Conservation (phyloP, 2,329 filamentous ascomycete species). For the Alternaria consortialis region DNA sequence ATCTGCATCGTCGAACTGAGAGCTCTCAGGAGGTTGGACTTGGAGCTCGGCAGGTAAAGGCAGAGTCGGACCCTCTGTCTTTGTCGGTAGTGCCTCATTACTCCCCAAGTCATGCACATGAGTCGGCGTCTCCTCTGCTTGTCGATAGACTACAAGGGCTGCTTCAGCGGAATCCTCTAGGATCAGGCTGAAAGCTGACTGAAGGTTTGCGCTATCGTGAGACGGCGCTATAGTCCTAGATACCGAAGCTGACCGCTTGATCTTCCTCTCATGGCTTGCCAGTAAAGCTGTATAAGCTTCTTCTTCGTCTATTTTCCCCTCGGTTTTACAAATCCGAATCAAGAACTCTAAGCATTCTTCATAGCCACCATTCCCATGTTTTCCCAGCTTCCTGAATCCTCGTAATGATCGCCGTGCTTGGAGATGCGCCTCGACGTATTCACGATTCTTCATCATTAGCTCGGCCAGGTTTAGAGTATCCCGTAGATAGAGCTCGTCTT, state of each 20-base stretch:
- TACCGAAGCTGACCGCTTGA: background rate
- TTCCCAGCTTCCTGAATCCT: slow-evolving; percentile 29
- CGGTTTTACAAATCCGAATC: slow-evolving; percentile 24
- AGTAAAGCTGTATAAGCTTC: slow-evolving; percentile 32
- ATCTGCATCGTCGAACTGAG: background rate
- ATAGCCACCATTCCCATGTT: slow-evolving; percentile 19
- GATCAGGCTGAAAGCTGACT: background rate
- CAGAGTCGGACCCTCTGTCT: background rate
- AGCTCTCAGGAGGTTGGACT: background rate
- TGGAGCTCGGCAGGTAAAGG: background rate
- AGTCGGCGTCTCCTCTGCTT: background rate
- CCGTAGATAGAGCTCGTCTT: slow-evolving; percentile 23
- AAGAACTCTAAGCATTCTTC: slow-evolving; percentile 25
- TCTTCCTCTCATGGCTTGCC: slow-evolving; percentile 8
- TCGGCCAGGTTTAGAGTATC: slow-evolving; percentile 26
- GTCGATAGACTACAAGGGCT: background rate
- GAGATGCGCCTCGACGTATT: slow-evolving; percentile 32
- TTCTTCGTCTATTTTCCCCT: slow-evolving; percentile 29
- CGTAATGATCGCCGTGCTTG: slow-evolving; percentile 28
- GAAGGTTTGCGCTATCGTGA: background rate
- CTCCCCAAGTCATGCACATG: background rate
- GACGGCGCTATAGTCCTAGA: background rate
- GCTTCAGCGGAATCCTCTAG: background rate
- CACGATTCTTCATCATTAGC: slow-evolving; percentile 26
- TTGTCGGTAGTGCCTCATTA: background rate